Percentiles rank a stretch among this genome's conserved stretches.
These are phyloP conservation scores for Ambrosiella beaveri DNA, from an alignment of 2,329 filamentous ascomycete genomes.

Conservation along the genomic window DNA sequence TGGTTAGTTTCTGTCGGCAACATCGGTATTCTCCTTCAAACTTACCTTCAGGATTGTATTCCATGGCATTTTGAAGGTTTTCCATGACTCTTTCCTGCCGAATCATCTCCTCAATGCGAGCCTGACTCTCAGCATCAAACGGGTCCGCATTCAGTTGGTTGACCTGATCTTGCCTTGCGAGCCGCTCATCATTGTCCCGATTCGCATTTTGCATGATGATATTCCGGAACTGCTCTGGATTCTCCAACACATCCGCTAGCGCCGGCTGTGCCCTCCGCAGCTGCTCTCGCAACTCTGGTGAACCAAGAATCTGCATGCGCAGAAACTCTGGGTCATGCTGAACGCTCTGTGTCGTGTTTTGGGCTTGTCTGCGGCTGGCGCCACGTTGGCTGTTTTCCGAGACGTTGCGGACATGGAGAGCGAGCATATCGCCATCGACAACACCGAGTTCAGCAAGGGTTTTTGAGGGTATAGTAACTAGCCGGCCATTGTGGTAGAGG, in stretches of 20 bases:
- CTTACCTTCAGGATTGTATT: slow-evolving; percentile 89
- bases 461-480: slow-evolving; percentile 59
- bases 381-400: slow-evolving; percentile 25
- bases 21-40: slow-evolving; percentile 10
- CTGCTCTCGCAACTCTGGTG: slow-evolving; percentile 54
- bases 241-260: slow-evolving; percentile 57
- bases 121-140: slow-evolving; percentile 82
- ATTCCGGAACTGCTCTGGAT: slow-evolving; percentile 59
- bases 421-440: slow-evolving; percentile 80
- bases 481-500: slow-evolving; percentile 76
- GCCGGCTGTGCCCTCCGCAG: slow-evolving; percentile 58
- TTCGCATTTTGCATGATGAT: slow-evolving; percentile 51
- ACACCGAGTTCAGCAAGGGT: slow-evolving; percentile 71
- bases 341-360: slow-evolving; percentile 12
- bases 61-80: slow-evolving; percentile 90
- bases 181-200: slow-evolving; percentile 53
- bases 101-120: slow-evolving; percentile 91
- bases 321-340: slow-evolving; percentile 61
- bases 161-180: slow-evolving; percentile 67
- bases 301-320: slow-evolving; percentile 64
- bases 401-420: slow-evolving; percentile 57
- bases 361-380: slow-evolving; percentile 18
- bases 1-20: not conserved
- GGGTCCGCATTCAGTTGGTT: slow-evolving; percentile 79
- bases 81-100: slow-evolving; percentile 86